These are phyloP conservation scores for Suhomyces coccinellae DNA, from an alignment of 1,139 yeast genomes.

Conservation along the genomic window DNA sequence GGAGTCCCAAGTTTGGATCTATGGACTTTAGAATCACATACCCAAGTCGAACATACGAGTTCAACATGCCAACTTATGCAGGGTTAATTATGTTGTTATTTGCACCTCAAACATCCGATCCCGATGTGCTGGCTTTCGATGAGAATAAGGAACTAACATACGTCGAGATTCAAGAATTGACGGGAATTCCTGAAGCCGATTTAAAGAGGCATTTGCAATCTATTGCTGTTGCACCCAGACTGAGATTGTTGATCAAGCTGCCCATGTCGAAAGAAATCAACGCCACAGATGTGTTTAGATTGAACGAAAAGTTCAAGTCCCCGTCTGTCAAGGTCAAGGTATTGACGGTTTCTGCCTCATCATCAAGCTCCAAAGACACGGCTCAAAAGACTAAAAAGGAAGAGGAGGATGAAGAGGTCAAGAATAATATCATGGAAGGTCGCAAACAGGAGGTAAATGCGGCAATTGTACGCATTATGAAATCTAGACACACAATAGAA, in stretches of 20 bases:
- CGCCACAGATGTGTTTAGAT: slow-evolving; percentile 60
- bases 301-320: slow-evolving; percentile 72
- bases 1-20: slow-evolving; percentile 86
- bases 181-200: slow-evolving; percentile 74
- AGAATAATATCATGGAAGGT: slow-evolving; percentile 39
- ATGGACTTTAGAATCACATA: slow-evolving; percentile 72
- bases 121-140: slow-evolving; percentile 47
- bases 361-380: slow-evolving; percentile 23
- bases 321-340: slow-evolving; percentile 76
- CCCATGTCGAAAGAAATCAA: slow-evolving; percentile 78
- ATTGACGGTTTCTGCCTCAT: slow-evolving; percentile 57
- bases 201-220: slow-evolving; percentile 78
- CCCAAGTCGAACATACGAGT: slow-evolving; percentile 70
- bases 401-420: slow-evolving; percentile 40
- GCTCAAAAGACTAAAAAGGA: slow-evolving; percentile 39
- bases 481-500: slow-evolving; percentile 59
- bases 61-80: slow-evolving; percentile 79
- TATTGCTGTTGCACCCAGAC: slow-evolving; percentile 79
- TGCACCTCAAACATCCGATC: slow-evolving; percentile 52
- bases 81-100: slow-evolving; percentile 76
- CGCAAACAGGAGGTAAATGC: slow-evolving; percentile 74
- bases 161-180: slow-evolving; percentile 61
- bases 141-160: slow-evolving; percentile 45
- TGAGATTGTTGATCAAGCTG: slow-evolving; percentile 65
- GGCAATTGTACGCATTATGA: slow-evolving; percentile 86